A percentile compares a stretch with the other conserved stretches of the same genome.
These are phyloP conservation scores for Trichomonas tenax DNA, from an alignment of 208 protist species.

Conservation along the genomic window DNA sequence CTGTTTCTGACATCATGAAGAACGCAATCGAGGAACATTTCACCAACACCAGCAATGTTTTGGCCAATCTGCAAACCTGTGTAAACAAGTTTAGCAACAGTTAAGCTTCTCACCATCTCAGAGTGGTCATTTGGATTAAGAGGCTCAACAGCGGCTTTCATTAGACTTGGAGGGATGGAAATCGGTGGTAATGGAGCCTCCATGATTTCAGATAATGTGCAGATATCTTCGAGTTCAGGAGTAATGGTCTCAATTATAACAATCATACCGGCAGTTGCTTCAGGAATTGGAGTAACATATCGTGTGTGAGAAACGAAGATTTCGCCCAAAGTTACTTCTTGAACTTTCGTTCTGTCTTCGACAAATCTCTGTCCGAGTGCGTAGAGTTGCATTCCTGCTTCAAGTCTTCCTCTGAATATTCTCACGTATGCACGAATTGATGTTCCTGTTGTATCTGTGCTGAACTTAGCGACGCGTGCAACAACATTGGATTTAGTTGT, in stretches of 20 bases:
- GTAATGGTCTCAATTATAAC: not conserved
- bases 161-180: slow-evolving; percentile 32
- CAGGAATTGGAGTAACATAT: not conserved
- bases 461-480: not conserved
- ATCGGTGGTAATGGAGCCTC: not conserved
- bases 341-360: not conserved
- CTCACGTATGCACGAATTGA: not conserved
- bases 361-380: not conserved
- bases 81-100: slow-evolving; percentile 60
- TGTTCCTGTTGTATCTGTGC: not conserved
- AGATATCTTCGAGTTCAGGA: not conserved
- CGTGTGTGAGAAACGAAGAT: not conserved
- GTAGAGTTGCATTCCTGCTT: not conserved
- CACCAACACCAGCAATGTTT: slow-evolving; percentile 82
- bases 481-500: not conserved
- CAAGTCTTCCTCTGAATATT: not conserved
- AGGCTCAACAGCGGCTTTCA: slow-evolving; percentile 84
- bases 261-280: not conserved
- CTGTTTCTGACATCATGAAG: slow-evolving; percentile 80
- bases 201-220: not conserved
- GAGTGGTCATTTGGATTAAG: slow-evolving; percentile 73
- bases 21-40: slow-evolving; percentile 93
- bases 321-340: not conserved
- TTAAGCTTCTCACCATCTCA: slow-evolving; percentile 73
- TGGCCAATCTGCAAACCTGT: slow-evolving; percentile 67